These are phyloP conservation scores for Porodaedalea pini DNA, from an alignment of 1,284 basidiomycete genomes.

Conservation along the genomic window DNA sequence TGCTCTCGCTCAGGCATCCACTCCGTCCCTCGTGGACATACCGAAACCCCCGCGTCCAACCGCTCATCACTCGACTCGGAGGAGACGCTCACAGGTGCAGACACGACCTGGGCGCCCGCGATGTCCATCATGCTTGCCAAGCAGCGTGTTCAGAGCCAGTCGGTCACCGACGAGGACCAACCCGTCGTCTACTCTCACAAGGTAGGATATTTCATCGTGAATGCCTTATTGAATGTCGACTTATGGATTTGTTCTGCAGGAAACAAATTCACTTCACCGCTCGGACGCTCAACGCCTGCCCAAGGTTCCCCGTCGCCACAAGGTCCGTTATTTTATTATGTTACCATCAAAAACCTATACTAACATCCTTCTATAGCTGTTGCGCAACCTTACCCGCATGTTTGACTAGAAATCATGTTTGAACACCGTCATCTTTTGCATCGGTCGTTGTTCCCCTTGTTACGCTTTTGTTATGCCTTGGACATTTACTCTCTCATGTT, in stretches of 20 bases:
- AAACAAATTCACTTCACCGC: too few species aligned
- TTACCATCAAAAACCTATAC: too few species aligned
- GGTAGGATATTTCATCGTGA: background rate
- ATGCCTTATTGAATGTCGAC: too few species aligned
- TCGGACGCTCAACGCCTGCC: constrained; percentile 4
- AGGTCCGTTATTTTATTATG: background rate
- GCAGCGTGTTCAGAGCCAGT: too few species aligned
- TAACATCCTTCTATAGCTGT: background rate
- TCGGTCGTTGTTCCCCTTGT: background rate
- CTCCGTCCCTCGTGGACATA: too few species aligned
- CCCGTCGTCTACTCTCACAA: background rate
- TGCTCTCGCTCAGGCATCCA: too few species aligned
- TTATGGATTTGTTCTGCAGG: too few species aligned
- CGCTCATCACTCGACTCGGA: background rate
- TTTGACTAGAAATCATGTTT: background rate
- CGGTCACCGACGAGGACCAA: background rate
- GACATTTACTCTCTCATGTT: too few species aligned
- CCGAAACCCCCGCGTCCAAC: too few species aligned
- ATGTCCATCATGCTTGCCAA: background rate
- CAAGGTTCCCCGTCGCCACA: background rate
- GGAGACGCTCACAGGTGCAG: background rate
- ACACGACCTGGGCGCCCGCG: background rate
- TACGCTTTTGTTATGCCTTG: too few species aligned
- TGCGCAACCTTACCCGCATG: background rate
- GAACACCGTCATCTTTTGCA: too few species aligned